phyloP scores from a whole-genome alignment of 2,329 filamentous ascomycete genomes.

The Colletotrichum shisoi region DNA sequence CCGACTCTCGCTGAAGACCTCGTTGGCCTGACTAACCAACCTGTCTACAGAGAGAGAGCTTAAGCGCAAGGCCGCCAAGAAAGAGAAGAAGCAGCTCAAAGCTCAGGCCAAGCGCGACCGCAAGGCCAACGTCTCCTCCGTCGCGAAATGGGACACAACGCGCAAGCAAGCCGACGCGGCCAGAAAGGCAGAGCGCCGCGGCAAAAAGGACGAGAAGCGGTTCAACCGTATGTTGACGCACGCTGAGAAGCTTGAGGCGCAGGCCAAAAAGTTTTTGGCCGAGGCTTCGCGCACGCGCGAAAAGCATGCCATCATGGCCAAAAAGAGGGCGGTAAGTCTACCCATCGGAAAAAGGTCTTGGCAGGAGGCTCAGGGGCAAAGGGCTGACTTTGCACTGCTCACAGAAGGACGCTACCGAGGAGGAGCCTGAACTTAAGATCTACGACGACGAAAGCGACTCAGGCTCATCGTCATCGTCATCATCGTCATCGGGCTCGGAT shows the following conservation, averaged over 20 bases:
- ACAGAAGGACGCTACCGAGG: slow-evolving; percentile 44
- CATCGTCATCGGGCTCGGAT: slow-evolving; percentile 19
- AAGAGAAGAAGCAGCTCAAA: slow-evolving; percentile 50
- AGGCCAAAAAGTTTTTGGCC: slow-evolving; percentile 52
- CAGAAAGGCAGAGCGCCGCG: slow-evolving; percentile 44
- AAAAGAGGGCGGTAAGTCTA: slow-evolving; percentile 43
- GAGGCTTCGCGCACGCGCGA: slow-evolving; percentile 51
- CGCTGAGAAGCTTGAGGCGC: slow-evolving; percentile 52
- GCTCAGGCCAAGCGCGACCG: slow-evolving; percentile 51
- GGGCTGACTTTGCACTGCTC: slow-evolving; percentile 8
- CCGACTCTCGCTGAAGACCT: neutral
- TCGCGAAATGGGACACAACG: slow-evolving; percentile 47
- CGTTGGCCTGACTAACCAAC: neutral
- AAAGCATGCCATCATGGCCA: slow-evolving; percentile 44
- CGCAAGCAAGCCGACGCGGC: slow-evolving; percentile 47
- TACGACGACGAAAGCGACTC: slow-evolving; percentile 40
- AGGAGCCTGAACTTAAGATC: slow-evolving; percentile 39
- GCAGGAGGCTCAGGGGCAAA: neutral
- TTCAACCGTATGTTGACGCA: slow-evolving; percentile 50
- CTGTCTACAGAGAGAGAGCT: slow-evolving; percentile 44
- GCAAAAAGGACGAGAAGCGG: slow-evolving; percentile 51
- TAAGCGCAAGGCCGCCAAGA: slow-evolving; percentile 45
- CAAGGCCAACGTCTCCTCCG: slow-evolving; percentile 47
- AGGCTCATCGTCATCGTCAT: slow-evolving; percentile 24
- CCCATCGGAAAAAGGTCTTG: neutral